A percentile compares a stretch with the other conserved stretches of the same genome.
These are phyloP conservation scores for Garcia nutans DNA, from an alignment of 345 rosid genomes.

Conservation along the genomic window DNA sequence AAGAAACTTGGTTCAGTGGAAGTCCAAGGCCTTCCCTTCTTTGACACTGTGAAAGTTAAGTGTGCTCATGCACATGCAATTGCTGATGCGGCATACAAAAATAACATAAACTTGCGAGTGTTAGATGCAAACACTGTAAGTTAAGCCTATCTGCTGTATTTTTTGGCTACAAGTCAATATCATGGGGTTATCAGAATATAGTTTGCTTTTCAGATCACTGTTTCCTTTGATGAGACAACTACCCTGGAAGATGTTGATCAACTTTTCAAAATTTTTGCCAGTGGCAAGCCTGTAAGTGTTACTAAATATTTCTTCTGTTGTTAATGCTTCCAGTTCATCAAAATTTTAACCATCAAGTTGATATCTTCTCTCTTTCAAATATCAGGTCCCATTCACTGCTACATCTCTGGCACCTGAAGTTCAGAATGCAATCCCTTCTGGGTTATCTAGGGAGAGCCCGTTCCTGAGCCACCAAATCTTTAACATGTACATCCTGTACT, in stretches of 20 bases:
- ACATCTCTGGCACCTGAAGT: constrained; percentile 88
- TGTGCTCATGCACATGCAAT: constrained; percentile 76
- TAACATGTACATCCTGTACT: constrained; percentile 55
- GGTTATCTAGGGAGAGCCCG: constrained; percentile 65
- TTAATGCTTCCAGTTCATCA: constrained; percentile 14
- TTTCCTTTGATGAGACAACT: constrained; percentile 92
- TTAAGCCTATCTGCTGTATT: constrained; percentile 14
- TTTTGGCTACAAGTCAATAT: not conserved
- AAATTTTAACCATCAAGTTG: constrained; percentile 1
- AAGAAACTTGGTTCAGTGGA: constrained; percentile 83
- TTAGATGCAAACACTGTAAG: constrained; percentile 83
- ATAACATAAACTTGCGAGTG: constrained; percentile 74
- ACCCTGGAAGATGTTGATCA: constrained; percentile 89
- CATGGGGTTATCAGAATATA: constrained; percentile 20
- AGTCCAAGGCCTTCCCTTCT: constrained; percentile 84
- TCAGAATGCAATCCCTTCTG: constrained; percentile 64
- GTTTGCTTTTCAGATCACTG: constrained; percentile 65
- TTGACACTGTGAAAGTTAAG: constrained; percentile 92
- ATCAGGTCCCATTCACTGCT: constrained; percentile 82
- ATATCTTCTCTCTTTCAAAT: constrained; percentile 13
- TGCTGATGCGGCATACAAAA: constrained; percentile 72
- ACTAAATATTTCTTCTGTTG: constrained; percentile 8
- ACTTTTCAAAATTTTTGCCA: constrained; percentile 71
- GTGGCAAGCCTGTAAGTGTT: constrained; percentile 73
- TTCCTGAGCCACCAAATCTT: constrained; percentile 80